Conservation (phyloP, 768 basidiomycete species). For the Trametes coccinea region DNA sequence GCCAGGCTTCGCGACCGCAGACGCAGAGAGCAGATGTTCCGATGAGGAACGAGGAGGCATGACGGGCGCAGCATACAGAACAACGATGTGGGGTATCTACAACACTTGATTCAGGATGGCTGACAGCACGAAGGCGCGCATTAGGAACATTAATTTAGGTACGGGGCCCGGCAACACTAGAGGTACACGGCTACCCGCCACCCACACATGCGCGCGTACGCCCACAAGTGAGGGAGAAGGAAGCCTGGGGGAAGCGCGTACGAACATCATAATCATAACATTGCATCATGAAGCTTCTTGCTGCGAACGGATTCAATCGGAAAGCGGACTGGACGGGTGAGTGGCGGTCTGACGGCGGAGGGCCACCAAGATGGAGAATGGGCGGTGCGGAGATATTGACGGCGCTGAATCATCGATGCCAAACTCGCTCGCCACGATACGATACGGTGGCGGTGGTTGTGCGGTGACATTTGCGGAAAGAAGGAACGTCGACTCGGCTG, state of each 20-base stretch:
- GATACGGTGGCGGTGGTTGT: background rate
- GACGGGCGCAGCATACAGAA: background rate
- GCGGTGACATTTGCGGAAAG: background rate
- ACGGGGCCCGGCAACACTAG: slow-evolving; percentile 23
- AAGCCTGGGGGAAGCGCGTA: background rate
- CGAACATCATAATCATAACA: background rate
- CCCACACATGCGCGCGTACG: background rate
- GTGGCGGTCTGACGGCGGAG: background rate
- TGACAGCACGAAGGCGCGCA: background rate
- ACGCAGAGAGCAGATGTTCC: background rate
- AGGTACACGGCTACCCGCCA: slow-evolving; percentile 12
- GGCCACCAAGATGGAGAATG: background rate
- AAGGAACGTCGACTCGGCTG: background rate
- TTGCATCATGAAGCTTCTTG: background rate
- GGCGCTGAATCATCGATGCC: background rate
- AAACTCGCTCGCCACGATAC: background rate
- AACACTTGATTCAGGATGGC: background rate
- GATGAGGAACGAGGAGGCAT: background rate
- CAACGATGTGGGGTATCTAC: background rate
- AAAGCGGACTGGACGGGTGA: background rate
- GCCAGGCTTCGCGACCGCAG: background rate
- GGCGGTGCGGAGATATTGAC: background rate
- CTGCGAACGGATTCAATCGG: background rate
- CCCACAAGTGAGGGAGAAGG: background rate
- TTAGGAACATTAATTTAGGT: slow-evolving; percentile 22